Conservation (phyloP, 1,284 basidiomycete genomes). For the Trichosporon coremiiforme region DNA sequence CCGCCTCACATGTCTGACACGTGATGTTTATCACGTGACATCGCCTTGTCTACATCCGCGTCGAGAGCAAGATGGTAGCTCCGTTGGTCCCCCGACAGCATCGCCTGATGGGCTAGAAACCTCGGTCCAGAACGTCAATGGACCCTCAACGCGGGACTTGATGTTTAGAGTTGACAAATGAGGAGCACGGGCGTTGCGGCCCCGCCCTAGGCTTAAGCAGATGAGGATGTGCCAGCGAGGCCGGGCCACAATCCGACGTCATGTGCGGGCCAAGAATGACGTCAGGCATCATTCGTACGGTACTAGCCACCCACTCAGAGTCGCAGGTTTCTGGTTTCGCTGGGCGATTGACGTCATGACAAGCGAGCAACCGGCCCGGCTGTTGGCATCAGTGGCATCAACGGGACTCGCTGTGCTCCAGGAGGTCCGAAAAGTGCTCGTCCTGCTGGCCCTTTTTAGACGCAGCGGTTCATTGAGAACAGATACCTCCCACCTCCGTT, state of each 20-base stretch:
- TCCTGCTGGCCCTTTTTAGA: conserved; percentile 3
- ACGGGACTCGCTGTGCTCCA: conserved; percentile 9
- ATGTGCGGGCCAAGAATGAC: not conserved
- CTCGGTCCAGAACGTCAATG: not conserved
- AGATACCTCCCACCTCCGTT: not conserved
- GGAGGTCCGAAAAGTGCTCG: not conserved
- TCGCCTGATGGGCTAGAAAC: not conserved
- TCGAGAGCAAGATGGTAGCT: not conserved
- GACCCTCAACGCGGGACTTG: not conserved
- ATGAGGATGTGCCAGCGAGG: not conserved
- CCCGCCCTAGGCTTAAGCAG: not conserved
- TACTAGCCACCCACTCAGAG: not conserved
- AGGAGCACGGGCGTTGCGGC: not conserved
- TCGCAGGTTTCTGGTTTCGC: not conserved
- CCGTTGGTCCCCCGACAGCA: not conserved
- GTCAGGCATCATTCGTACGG: not conserved
- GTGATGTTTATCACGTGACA: not conserved
- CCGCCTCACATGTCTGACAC: not conserved
- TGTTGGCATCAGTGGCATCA: conserved; percentile 1
- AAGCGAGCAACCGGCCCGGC: not conserved
- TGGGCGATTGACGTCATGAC: not conserved
- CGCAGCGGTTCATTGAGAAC: not conserved
- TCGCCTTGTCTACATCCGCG: too few relatives aligned
- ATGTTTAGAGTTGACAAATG: not conserved
- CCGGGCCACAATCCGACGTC: not conserved